Conservation (phyloP, 163 green algal species). For the Scenedesmus sp. region DNA sequence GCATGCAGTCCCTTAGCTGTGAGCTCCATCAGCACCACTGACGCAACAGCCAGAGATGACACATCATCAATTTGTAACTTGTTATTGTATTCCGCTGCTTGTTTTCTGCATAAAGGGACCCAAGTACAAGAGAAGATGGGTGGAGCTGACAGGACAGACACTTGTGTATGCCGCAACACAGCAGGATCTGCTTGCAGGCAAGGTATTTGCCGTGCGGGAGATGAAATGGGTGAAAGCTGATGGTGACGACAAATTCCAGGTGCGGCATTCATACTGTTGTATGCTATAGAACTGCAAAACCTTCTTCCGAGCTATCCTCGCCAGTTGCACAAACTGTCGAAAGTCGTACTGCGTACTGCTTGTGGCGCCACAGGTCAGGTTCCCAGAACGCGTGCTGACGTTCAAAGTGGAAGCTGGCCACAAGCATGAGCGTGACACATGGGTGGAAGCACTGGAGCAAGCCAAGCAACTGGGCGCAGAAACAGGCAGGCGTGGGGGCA, state of each 20-base stretch:
- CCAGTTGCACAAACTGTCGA: background rate
- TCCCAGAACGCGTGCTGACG: slow-evolving; percentile 38
- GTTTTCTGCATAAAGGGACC: background rate
- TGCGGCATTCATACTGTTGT: background rate
- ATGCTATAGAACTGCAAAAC: too few species aligned
- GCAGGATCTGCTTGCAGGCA: slow-evolving; percentile 30
- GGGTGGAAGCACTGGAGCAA: slow-evolving; percentile 42
- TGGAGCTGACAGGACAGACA: slow-evolving; percentile 45
- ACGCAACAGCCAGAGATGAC: background rate
- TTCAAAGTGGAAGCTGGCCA: slow-evolving; percentile 43
- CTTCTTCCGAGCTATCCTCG: too few species aligned
- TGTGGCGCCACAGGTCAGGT: slow-evolving; percentile 21
- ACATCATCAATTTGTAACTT: too few species aligned
- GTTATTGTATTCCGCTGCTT: background rate
- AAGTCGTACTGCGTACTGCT: background rate
- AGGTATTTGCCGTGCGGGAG: slow-evolving; percentile 18
- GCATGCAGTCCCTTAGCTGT: background rate
- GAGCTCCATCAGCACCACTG: background rate
- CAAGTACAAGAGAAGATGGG: slow-evolving; percentile 51
- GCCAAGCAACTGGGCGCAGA: slow-evolving; percentile 9
- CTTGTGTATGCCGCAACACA: slow-evolving; percentile 31
- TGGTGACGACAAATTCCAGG: slow-evolving; percentile 40
- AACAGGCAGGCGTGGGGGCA: background rate
- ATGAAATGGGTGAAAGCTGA: slow-evolving; percentile 19
- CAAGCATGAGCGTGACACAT: slow-evolving; percentile 22